phyloP scores from a whole-genome alignment of 2,329 filamentous ascomycete species.

The Madurella mycetomatis region DNA sequence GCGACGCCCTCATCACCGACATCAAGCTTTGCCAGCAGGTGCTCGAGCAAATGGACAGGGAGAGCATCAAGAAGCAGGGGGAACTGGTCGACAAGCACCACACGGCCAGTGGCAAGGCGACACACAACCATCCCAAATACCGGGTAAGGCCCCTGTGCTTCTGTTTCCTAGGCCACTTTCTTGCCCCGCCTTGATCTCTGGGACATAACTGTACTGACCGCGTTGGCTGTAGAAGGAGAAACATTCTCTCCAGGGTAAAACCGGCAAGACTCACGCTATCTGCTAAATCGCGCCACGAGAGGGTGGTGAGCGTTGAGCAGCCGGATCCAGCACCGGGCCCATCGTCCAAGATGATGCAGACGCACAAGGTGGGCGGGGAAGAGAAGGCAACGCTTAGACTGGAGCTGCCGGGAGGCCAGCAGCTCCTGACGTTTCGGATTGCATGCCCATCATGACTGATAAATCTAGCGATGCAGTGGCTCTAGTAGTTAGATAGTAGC shows the following conservation, averaged over 20 bases:
- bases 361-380: conserved; percentile 1
- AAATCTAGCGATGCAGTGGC: conserved; percentile 2
- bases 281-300: conserved; percentile 51
- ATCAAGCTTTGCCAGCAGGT: conserved; percentile 71
- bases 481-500: neutral
- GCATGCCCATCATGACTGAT: conserved; percentile 15
- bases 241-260: conserved; percentile 85
- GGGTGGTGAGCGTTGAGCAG: conserved; percentile 1
- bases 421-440: conserved; percentile 12
- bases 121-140: conserved; percentile 49
- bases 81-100: conserved; percentile 59
- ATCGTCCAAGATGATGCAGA: neutral
- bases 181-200: neutral
- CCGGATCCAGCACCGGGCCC: neutral
- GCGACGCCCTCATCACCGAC: conserved; percentile 72
- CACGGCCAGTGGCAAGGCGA: conserved; percentile 48
- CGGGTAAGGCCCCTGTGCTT: conserved; percentile 36
- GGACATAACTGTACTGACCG: conserved; percentile 13
- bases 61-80: conserved; percentile 64
- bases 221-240: conserved; percentile 56
- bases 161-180: neutral
- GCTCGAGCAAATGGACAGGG: conserved; percentile 69
- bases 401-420: conserved; percentile 7
- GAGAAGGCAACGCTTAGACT: conserved; percentile 8
- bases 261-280: conserved; percentile 82